Evolutionary conservation across 371 early-diverging fungal genomes (phyloP), one percentile per base, ranked within the genome.

Genomic region (Batrachochytrium dendrobatidis): DNA sequence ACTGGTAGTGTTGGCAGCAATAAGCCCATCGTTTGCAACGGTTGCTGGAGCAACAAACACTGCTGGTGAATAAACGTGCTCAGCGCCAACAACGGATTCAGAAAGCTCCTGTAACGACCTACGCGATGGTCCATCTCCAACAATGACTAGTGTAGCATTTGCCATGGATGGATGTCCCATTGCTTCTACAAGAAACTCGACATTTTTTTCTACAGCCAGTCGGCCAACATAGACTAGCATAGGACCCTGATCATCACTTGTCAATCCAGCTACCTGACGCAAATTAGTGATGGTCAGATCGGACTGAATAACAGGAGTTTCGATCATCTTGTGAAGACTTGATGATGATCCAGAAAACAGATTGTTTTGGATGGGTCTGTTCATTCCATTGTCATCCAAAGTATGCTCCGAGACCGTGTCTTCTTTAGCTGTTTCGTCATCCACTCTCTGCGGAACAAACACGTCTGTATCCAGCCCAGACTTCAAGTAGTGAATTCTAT

Each of bases 111-210:
- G 71, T 1, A 77, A 63, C 12, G n/a, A 17, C 5, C 48, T 30
- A 12, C 71, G 64, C 17, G 25, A 6, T 1, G 77, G 74, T 0
- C 77, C 77, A 55, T 77, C 77, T 24, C 74, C 77, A 39, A 77
- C 73, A 39, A 77, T 49, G 7, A 69, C 65, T 24, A 77, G 66
- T 31, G 61, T 35, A 3, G 73, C 64, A 39, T 52, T 61, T 6
- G 46, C 29, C 24, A 77, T 58, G 0, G 18, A 15, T 1, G 72
- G 72, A 52, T 73, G 67, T 24, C 24, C 34, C 44, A 77, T 34
- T 3, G 68, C 60, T 43, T 56, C 33, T 54, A 77, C 59, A n/a
- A 77, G 70, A 58, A 77, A 77, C 44, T 72, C 67, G 44, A 71
- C 55, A 43, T 68, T 68, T 58, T 77, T 77, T 55, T 77, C 77